Conservation (phyloP, 148 eudicot species). For the Limonium bicolor region DNA sequence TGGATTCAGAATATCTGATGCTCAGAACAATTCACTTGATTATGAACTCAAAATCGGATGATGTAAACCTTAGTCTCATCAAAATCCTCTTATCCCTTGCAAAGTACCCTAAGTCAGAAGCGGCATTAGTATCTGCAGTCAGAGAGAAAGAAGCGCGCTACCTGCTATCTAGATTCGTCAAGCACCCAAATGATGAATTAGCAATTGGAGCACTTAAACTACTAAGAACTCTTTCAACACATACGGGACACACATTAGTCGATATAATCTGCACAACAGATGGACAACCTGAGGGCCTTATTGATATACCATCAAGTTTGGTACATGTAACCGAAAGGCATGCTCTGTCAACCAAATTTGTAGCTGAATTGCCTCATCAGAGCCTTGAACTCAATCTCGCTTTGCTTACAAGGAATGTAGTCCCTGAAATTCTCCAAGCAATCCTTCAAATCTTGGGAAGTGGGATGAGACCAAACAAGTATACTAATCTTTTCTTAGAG, state of each 20-base stretch:
- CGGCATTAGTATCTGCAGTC: slow-evolving; percentile 34
- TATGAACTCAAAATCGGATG: slow-evolving; percentile 37
- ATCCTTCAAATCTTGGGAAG: slow-evolving; percentile 29
- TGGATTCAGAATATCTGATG: slow-evolving; percentile 40
- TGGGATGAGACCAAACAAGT: slow-evolving; percentile 43
- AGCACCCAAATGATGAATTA: slow-evolving; percentile 48
- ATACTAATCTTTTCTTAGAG: slow-evolving; percentile 39
- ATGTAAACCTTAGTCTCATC: slow-evolving; percentile 42
- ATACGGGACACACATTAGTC: slow-evolving; percentile 51
- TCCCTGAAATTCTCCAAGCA: slow-evolving; percentile 31
- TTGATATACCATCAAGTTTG: slow-evolving; percentile 25
- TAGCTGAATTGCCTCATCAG: slow-evolving; percentile 69
- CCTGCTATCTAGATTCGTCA: slow-evolving; percentile 47
- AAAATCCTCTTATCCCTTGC: slow-evolving; percentile 41
- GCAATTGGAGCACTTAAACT: slow-evolving; percentile 42
- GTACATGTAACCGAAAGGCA: slow-evolving; percentile 39
- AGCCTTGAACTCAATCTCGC: slow-evolving; percentile 52
- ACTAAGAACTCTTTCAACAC: slow-evolving; percentile 39
- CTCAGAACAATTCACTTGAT: slow-evolving; percentile 38
- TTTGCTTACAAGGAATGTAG: slow-evolving; percentile 26
- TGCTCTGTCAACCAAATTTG: slow-evolving; percentile 47
- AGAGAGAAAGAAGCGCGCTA: slow-evolving; percentile 67
- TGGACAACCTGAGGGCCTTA: slow-evolving; percentile 50
- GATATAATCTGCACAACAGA: slow-evolving; percentile 50
- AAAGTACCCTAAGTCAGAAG: slow-evolving; percentile 26